phyloP scores from a whole-genome alignment of 2,329 filamentous ascomycete species.

The Epichloe sp. region DNA sequence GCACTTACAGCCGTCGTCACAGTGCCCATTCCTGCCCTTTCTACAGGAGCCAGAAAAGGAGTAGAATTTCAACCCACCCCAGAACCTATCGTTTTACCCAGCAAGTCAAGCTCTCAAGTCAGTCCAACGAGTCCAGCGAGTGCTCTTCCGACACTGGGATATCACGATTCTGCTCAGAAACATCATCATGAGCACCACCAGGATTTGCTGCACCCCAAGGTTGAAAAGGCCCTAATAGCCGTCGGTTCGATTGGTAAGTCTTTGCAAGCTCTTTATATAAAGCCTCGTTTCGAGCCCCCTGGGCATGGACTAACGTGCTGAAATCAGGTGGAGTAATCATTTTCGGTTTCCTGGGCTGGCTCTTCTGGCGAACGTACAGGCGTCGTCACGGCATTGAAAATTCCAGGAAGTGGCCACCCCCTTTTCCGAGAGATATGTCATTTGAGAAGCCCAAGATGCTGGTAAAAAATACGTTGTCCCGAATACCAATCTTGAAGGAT shows the following conservation, averaged over 20 bases:
- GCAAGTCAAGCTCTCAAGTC: neutral
- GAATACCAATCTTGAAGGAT: conserved; percentile 23
- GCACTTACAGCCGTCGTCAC: conserved; percentile 1
- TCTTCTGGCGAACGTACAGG: conserved; percentile 25
- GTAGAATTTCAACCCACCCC: neutral
- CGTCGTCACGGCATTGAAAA: conserved; percentile 15
- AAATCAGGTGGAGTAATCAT: conserved; percentile 29
- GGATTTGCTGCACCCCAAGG: conserved; percentile 1
- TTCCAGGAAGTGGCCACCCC: conserved; percentile 18
- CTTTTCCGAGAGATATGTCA: neutral
- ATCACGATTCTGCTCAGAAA: neutral
- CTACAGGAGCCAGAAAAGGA: conserved; percentile 5
- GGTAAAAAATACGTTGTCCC: conserved; percentile 10
- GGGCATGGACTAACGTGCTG: neutral
- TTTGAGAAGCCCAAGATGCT: conserved; percentile 4
- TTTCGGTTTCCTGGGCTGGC: conserved; percentile 30
- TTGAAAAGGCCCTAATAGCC: conserved; percentile 11
- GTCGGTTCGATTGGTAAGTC: conserved; percentile 10
- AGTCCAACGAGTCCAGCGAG: neutral
- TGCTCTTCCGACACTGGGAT: neutral
- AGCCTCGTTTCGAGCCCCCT: neutral
- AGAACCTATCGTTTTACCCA: neutral
- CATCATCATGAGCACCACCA: conserved; percentile 1
- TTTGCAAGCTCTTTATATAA: neutral
- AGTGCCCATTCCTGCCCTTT: neutral